These are phyloP conservation scores for Kwoniella europaea DNA, from an alignment of 768 basidiomycete genomes.

Conservation along the genomic window DNA sequence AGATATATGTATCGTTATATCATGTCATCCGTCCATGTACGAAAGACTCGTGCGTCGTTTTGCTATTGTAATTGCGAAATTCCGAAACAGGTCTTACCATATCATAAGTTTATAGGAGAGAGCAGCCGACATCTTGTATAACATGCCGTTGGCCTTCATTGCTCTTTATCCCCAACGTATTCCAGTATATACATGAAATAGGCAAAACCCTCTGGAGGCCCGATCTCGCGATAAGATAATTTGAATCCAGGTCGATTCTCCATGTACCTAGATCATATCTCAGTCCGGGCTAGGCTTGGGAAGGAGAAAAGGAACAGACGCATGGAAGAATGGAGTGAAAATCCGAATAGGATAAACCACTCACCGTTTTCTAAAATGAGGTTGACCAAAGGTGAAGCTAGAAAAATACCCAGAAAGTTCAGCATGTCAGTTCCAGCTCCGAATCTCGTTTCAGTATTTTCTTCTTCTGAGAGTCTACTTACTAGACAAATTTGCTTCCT, in stretches of 20 bases:
- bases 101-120: too few species aligned
- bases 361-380: conserved; percentile 57
- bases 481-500: conserved; percentile 56
- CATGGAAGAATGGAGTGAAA: too few species aligned
- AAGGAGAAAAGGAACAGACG: too few species aligned
- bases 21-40: too few species aligned
- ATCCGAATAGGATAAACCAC: background rate
- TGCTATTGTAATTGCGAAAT: too few species aligned
- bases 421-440: background rate
- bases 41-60: too few species aligned
- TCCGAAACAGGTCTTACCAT: background rate
- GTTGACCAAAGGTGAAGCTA: conserved; percentile 58
- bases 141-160: background rate
- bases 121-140: background rate
- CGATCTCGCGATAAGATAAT: conserved; percentile 48
- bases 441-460: background rate
- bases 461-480: conserved; percentile 19
- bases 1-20: background rate
- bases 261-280: conserved; percentile 41
- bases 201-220: conserved; percentile 56
- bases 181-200: conserved; percentile 56
- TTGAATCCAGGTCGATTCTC: conserved; percentile 41
- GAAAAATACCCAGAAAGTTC: background rate
- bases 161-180: conserved; percentile 23
- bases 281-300: background rate